These are phyloP conservation scores for Austroboletus festivus DNA, from an alignment of 768 basidiomycete species.

Conservation along the genomic window DNA sequence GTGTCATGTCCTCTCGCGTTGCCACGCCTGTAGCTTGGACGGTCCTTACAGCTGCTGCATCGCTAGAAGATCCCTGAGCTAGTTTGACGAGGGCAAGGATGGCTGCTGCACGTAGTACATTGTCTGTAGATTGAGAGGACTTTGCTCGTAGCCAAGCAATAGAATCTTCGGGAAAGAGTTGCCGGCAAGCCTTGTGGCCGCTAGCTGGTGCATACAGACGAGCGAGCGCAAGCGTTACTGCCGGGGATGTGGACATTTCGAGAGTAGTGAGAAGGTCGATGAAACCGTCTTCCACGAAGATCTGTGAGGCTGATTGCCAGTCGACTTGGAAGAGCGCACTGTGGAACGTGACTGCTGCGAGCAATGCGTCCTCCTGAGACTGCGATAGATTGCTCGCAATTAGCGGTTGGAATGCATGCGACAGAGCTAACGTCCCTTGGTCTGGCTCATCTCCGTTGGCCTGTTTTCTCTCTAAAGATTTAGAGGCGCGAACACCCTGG, in stretches of 20 bases:
- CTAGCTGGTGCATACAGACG: constrained; percentile 74
- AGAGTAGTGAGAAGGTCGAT: constrained; percentile 60
- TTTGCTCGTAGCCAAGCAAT: constrained; percentile 66
- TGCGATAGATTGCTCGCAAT: constrained; percentile 52
- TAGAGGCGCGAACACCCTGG: constrained; percentile 48
- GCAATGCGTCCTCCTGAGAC: constrained; percentile 48
- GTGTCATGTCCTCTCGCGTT: constrained; percentile 37
- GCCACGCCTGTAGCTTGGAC: constrained; percentile 5
- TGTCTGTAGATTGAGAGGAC: constrained; percentile 45
- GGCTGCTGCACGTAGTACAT: constrained; percentile 54
- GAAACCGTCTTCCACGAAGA: constrained; percentile 63
- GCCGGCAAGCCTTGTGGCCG: constrained; percentile 70
- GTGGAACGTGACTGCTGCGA: constrained; percentile 62
- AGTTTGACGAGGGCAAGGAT: constrained; percentile 80
- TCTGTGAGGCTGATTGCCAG: constrained; percentile 56
- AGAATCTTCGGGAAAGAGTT: constrained; percentile 53
- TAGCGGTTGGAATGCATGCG: constrained; percentile 47
- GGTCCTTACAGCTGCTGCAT: constrained; percentile 29
- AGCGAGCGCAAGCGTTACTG: constrained; percentile 59
- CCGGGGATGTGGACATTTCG: constrained; percentile 54
- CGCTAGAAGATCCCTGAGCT: constrained; percentile 51
- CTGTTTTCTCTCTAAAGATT: constrained; percentile 33
- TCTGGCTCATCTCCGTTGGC: constrained; percentile 39
- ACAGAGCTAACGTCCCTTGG: constrained; percentile 48
- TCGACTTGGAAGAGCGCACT: constrained; percentile 86